These are phyloP conservation scores for Neurospora tetraspora DNA, from an alignment of 495 filamentous ascomycete species.

Conservation along the genomic window DNA sequence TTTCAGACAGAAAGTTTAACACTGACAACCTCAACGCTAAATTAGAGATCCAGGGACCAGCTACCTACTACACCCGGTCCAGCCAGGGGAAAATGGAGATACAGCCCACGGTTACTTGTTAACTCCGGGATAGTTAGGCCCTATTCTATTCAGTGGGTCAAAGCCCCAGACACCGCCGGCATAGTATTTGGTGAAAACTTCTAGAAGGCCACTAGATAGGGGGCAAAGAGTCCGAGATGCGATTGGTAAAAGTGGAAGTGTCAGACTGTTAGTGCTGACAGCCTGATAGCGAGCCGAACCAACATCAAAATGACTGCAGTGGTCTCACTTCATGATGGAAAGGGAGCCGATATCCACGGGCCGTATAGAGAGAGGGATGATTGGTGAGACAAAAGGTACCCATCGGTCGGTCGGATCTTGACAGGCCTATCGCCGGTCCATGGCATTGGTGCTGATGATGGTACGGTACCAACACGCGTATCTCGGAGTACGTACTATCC, in stretches of 20 bases:
- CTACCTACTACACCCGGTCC: neutral
- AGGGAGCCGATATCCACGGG: neutral
- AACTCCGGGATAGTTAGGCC: neutral
- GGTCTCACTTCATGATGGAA: neutral
- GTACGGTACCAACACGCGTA: neutral
- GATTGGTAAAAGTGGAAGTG: neutral
- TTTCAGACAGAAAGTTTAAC: neutral
- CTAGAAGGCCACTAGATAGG: neutral
- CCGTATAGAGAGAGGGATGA: neutral
- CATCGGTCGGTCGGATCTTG: neutral
- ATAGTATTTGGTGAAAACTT: neutral
- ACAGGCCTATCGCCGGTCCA: neutral
- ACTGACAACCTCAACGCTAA: neutral
- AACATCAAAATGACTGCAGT: too few relatives aligned
- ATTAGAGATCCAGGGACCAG: neutral
- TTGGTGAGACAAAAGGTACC: neutral
- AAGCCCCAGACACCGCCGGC: neutral
- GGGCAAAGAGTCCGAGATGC: neutral
- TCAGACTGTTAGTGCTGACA: neutral
- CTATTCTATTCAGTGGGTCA: neutral
- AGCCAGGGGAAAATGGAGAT: neutral
- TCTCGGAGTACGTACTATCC: neutral
- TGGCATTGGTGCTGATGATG: neutral
- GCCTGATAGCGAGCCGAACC: neutral
- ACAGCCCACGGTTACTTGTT: neutral